Evolutionary conservation across 257 asterid species (phyloP), one percentile per base, ranked within the genome.

Genomic region (Salvia hispanica): DNA sequence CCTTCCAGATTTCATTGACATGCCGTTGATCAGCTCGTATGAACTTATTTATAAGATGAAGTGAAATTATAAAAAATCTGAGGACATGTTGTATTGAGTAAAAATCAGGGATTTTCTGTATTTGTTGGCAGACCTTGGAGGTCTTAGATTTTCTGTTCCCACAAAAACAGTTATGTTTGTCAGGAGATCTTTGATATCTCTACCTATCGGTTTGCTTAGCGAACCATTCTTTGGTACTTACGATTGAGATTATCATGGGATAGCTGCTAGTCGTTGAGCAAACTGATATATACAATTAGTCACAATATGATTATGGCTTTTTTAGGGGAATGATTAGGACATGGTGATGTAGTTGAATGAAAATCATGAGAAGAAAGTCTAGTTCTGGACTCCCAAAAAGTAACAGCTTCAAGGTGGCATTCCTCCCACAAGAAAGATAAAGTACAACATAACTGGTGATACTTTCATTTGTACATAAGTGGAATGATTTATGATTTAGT

Each of bases 401-500:
- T 31, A 52, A 42, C 56, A 54, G 11, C 28, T 43, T 61, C 57
- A 10, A 25, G 46, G 57, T 52, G 44, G 31, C 55, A 16, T 63
- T 21, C 11, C 14, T 34, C 44, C 31, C 14, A 43, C 60, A 45
- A 64, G 31, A 25, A 25, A 25, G 31, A 25, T 25, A 25, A 2
- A 2, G 31, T 25, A 0, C 31, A 25, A 25, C 31, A 25, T 25
- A 25, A 25, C 61, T 42, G 52, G 47, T 47, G 69, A 52, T 15
- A 21, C 61, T 59, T 71, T 65, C 55, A 40, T 37, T 43, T 71
- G 31, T 65, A 21, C 48, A 71, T 28, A 21, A 61, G 54, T 48
- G 28, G 58, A 61, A 51, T 39, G 16, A 15, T 62, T 62, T 47
- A 51, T 39, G 16, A 15, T 62, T 62, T 47, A 68, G 55, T 60